Base-by-base conservation (phyloP, 176 grass and related monocot species). In the Aegilops longissima region DNA sequence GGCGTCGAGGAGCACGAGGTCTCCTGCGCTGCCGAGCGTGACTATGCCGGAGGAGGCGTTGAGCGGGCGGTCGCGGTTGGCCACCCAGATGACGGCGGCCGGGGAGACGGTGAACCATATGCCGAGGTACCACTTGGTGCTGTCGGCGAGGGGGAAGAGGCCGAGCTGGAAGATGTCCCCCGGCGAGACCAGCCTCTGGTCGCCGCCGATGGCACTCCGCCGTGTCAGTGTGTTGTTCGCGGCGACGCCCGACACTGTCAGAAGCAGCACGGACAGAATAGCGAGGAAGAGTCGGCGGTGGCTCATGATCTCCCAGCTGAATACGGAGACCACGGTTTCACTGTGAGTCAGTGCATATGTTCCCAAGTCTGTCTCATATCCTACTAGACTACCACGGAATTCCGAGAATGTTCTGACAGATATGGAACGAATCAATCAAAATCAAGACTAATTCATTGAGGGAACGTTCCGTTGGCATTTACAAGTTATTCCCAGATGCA, bases 31-130 rank as follows among this genome's bases (percentile, higher is more conserved):
- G 44, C 12, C 76, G 9, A 95, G 12, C 4, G 31, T 2, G 21
- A 90, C 6, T 2, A 47, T 6, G 58, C 78, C 78, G 24, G 82
- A 56, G 1, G 63, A 70, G 72, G 20, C 61, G 38, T 68, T 88
- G 3, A 92, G 76, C 6, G 92, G 87, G 76, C 42, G 44, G 69
- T 84, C 87, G 33, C 92, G 81, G 80, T 95, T 95, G 68, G 93
- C 88, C 52, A 95, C 90, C 93, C 93, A 95, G n/a, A 95, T 74
- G 6, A 95, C 52, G 65, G 76, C 80, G 35, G 39, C 45, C 14
- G 90, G 74, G 27, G 86, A 72, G 36, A 82, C 76, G 40, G 73
- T 82, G 83, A 86, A 95, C 93, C 90, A 92, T 29, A 95, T 91
- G 42, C 93, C 93, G 0, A 92, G 79, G 20, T 23, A 95, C 66